These are phyloP conservation scores for Taiwanofungus camphoratus DNA, from an alignment of 1,284 basidiomycete species.

Conservation along the genomic window DNA sequence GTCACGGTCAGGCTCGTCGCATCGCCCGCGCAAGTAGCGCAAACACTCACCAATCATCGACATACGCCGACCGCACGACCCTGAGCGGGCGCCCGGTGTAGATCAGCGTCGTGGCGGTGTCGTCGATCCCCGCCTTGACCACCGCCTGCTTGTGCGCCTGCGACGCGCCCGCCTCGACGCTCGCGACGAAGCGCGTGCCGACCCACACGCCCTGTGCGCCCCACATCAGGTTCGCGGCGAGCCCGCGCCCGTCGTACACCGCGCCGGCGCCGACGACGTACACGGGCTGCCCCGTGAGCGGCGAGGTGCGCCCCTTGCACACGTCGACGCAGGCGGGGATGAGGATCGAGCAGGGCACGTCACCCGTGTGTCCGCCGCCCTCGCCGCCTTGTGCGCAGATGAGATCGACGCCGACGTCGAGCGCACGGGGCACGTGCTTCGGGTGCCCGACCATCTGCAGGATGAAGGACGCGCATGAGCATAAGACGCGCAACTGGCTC, in stretches of 20 bases:
- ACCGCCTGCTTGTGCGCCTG: conserved; percentile 79
- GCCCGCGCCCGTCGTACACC: conserved; percentile 77
- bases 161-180: conserved; percentile 74
- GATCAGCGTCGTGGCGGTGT: conserved; percentile 75
- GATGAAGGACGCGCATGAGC: background rate
- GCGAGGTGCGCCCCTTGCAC: conserved; percentile 66
- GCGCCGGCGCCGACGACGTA: conserved; percentile 85
- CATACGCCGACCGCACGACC: conserved; percentile 75
- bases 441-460: conserved; percentile 82
- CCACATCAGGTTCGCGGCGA: conserved; percentile 83
- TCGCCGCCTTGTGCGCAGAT: conserved; percentile 89
- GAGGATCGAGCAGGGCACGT: conserved; percentile 66
- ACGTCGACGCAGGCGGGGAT: conserved; percentile 86
- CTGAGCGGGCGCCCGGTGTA: conserved; percentile 86
- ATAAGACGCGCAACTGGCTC: background rate
- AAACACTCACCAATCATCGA: conserved; percentile 38
- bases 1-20: no score
- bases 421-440: conserved; percentile 79
- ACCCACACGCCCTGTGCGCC: conserved; percentile 79
- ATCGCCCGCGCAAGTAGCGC: no score
- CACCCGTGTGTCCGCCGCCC: conserved; percentile 81
- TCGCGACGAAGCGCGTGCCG: conserved; percentile 78
- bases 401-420: conserved; percentile 77
- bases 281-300: conserved; percentile 74
- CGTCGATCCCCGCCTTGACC: conserved; percentile 60